Conservation (phyloP, 2,329 filamentous ascomycete species). For the Sordariomycetes sp. region DNA sequence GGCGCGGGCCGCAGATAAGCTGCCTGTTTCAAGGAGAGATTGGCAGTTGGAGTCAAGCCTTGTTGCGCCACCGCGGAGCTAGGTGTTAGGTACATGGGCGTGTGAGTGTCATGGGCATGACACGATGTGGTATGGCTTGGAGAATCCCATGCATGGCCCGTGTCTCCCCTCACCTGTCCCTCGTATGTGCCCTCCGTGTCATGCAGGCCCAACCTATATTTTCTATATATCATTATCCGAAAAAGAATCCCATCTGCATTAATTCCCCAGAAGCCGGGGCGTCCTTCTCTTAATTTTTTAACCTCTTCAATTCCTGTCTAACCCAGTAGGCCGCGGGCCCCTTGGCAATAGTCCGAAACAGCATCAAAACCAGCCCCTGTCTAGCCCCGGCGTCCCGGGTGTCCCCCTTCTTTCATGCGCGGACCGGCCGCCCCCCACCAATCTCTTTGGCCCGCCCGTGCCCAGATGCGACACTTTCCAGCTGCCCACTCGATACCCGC, state of each 20-base stretch:
- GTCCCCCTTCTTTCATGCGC: slow-evolving; percentile 3
- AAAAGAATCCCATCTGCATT: background rate
- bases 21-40: background rate
- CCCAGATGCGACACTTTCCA: slow-evolving; percentile 1
- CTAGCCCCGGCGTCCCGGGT: background rate
- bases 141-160: background rate
- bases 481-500: too few species aligned
- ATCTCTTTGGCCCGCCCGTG: background rate
- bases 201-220: too few species aligned
- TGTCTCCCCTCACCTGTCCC: background rate
- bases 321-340: background rate
- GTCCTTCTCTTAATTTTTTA: too few species aligned
- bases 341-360: background rate
- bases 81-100: background rate
- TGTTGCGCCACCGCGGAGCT: background rate
- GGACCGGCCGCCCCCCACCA: background rate
- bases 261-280: background rate
- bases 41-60: background rate
- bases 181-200: background rate
- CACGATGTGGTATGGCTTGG: too few species aligned
- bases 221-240: too few species aligned
- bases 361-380: background rate
- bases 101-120: background rate
- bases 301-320: too few species aligned
- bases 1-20: background rate